Evolutionary conservation across 352 stramenopile species (phyloP).

Genomic region (Phytophthora nicotianae): DNA sequence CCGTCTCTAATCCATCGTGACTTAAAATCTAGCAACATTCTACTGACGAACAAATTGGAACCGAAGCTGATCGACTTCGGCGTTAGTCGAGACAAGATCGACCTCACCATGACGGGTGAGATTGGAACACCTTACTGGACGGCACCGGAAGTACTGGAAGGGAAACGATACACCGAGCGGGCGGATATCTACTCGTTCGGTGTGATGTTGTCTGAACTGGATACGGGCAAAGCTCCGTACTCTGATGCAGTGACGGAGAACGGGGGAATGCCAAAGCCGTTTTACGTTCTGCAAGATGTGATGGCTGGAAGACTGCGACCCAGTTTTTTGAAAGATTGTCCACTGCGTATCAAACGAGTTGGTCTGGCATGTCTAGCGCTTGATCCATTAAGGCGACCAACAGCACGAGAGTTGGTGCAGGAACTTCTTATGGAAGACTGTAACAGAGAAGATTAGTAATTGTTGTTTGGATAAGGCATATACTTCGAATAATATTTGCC

Average conservation of each 20-base stretch:
- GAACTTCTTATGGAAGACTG: not conserved
- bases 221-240: constrained; percentile 40
- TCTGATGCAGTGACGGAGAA: constrained; percentile 21
- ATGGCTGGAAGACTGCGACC: constrained; percentile 47
- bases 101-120: constrained; percentile 51
- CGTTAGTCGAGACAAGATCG: constrained; percentile 40
- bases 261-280: constrained; percentile 24
- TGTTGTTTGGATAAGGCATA: too few species aligned
- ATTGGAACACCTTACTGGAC: constrained; percentile 61
- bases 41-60: constrained; percentile 64
- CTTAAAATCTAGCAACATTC: constrained; percentile 54
- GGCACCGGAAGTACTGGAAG: constrained; percentile 62
- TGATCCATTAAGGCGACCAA: constrained; percentile 36
- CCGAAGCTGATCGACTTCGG: constrained; percentile 88
- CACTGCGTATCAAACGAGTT: constrained; percentile 33
- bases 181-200: constrained; percentile 49
- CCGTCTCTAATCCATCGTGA: constrained; percentile 42
- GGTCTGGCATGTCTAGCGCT: constrained; percentile 30
- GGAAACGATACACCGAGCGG: constrained; percentile 35
- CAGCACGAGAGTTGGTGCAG: constrained; percentile 33
- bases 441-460: not conserved
- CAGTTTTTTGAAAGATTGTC: constrained; percentile 45
- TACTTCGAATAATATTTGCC: too few species aligned
- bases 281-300: constrained; percentile 50
- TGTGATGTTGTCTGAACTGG: constrained; percentile 41